These are phyloP conservation scores for Cenchrus fungigraminus DNA, from an alignment of 176 grass and related monocot genomes.

Conservation along the genomic window DNA sequence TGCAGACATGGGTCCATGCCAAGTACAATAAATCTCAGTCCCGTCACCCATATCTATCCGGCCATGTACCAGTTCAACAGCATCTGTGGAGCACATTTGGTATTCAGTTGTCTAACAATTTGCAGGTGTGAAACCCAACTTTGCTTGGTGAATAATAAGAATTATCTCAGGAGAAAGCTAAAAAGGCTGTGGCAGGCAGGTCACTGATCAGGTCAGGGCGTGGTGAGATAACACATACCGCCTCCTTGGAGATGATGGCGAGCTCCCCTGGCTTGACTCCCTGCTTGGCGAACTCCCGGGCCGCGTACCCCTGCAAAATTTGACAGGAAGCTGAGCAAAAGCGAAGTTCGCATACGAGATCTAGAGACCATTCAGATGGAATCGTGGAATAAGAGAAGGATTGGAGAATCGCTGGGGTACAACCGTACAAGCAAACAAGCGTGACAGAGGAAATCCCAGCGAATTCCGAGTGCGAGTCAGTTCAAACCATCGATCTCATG, in stretches of 20 bases:
- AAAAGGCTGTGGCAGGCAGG: background rate
- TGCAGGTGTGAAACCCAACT: background rate
- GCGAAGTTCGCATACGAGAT: constrained; percentile 14
- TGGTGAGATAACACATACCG: constrained; percentile 34
- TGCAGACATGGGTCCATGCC: background rate
- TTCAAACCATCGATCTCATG: background rate
- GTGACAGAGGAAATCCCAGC: background rate
- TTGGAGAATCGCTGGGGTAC: background rate
- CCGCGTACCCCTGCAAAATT: constrained; percentile 80
- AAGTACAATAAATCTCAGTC: background rate
- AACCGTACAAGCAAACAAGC: background rate
- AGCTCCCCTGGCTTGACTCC: constrained; percentile 81
- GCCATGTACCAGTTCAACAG: background rate
- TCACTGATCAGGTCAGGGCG: too few species aligned
- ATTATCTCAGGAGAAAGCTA: background rate
- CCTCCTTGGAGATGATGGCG: constrained; percentile 95
- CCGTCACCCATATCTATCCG: too few species aligned
- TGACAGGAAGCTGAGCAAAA: background rate
- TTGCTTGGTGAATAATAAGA: background rate
- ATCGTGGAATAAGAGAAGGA: too few species aligned
- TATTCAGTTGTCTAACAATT: background rate
- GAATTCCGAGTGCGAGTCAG: background rate
- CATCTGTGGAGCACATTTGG: background rate
- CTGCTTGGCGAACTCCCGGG: constrained; percentile 82
- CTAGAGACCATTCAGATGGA: background rate